Conservation (phyloP, 345 rosid species). For the Eucalyptus tenuipes region DNA sequence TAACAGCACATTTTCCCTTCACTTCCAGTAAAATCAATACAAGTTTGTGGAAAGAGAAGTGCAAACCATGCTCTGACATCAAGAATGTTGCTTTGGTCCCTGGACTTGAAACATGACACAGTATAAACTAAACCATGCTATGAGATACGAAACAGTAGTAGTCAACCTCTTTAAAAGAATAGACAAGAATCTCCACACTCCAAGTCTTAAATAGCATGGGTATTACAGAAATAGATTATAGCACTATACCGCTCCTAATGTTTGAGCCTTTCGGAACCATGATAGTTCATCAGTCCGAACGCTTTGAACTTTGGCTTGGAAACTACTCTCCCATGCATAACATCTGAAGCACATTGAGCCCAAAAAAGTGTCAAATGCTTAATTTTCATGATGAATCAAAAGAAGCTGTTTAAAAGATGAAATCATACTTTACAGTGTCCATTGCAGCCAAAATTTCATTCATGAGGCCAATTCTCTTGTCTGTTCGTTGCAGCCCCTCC, state of each 20-base stretch:
- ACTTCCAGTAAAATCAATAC: not conserved
- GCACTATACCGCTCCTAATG: conserved; percentile 72
- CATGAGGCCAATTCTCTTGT: conserved; percentile 96
- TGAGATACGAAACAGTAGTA: not conserved
- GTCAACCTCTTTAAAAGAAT: not conserved
- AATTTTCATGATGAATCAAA: not conserved
- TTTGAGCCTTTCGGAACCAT: conserved; percentile 91
- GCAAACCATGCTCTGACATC: not conserved
- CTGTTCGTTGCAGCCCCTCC: conserved; percentile 97
- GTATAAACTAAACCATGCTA: not conserved
- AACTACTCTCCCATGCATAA: conserved; percentile 98
- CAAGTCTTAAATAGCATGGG: not conserved
- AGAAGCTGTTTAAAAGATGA: not conserved
- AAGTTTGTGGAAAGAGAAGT: not conserved
- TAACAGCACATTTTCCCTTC: not conserved
- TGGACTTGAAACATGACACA: not conserved
- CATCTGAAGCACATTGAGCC: conserved; percentile 33
- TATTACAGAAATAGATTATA: not conserved
- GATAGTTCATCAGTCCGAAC: conserved; percentile 81
- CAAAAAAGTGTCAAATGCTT: not conserved
- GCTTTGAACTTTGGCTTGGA: conserved; percentile 74
- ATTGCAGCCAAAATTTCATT: conserved; percentile 98
- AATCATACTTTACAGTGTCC: conserved; percentile 92
- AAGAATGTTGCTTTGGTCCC: not conserved
- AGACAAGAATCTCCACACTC: not conserved